Percentiles rank a stretch among this genome's conserved stretches.
Conservation (phyloP, 2,329 filamentous ascomycete species). For the Fusarium domesticum region DNA sequence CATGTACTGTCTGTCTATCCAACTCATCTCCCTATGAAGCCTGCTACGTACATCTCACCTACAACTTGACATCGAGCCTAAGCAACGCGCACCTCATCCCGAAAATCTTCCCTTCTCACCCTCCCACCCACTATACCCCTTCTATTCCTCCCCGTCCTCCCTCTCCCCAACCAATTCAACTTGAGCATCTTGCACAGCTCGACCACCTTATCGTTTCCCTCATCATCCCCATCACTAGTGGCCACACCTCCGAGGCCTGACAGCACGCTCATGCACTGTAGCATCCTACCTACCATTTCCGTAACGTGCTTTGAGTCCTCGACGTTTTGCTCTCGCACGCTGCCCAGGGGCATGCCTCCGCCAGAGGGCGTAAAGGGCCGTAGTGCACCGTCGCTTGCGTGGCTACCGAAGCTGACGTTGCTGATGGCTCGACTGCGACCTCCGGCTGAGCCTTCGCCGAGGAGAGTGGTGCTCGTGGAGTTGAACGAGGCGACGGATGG, state of each 20-base stretch:
- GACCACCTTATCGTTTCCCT: conserved; percentile 74
- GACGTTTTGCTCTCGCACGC: conserved; percentile 56
- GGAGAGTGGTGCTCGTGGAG: conserved; percentile 72
- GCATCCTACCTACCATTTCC: conserved; percentile 90
- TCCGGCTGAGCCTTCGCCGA: conserved; percentile 60
- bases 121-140: conserved; percentile 80
- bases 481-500: conserved; percentile 75
- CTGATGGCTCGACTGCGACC: conserved; percentile 77
- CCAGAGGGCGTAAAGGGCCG: conserved; percentile 51
- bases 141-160: conserved; percentile 82
- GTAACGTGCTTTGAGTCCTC: conserved; percentile 78
- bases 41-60: not conserved
- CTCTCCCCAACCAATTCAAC: conserved; percentile 92
- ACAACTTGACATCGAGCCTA: conserved; percentile 1
- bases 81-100: conserved; percentile 42
- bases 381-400: conserved; percentile 44
- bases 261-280: conserved; percentile 92
- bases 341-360: conserved; percentile 33
- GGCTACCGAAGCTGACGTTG: conserved; percentile 70
- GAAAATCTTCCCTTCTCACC: conserved; percentile 45
- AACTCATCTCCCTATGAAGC: too few species aligned
- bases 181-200: conserved; percentile 84
- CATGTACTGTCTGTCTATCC: too few species aligned
- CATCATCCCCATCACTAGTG: conserved; percentile 57
- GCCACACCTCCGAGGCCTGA: conserved; percentile 62